Percentiles rank a stretch among this genome's conserved stretches.
phyloP scores from a whole-genome alignment of 371 early-diverging fungal species.

The Lichtheimia ramosa region DNA sequence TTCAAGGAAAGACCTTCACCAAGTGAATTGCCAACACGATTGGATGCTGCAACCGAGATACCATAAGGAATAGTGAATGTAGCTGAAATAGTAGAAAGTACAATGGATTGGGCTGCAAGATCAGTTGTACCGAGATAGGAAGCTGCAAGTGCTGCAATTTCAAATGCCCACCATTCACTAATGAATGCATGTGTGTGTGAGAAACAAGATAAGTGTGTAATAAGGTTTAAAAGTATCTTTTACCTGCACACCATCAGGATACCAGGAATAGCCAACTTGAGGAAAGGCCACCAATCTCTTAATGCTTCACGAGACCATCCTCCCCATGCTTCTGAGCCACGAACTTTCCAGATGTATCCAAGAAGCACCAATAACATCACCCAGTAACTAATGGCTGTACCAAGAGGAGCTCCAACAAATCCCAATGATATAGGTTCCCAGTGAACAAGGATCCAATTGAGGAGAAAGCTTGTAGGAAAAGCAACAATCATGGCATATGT shows the following conservation, averaged over 20 bases:
- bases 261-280: slow-evolving; percentile 56
- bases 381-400: slow-evolving; percentile 68
- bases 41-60: slow-evolving; percentile 69
- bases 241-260: slow-evolving; percentile 55
- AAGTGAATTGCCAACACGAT: slow-evolving; percentile 74
- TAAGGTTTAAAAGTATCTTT: too few species aligned
- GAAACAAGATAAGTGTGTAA: too few species aligned
- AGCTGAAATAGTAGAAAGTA: slow-evolving; percentile 68
- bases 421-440: slow-evolving; percentile 60
- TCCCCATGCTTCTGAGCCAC: slow-evolving; percentile 69
- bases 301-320: slow-evolving; percentile 55
- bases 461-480: slow-evolving; percentile 63
- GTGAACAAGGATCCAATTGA: slow-evolving; percentile 72
- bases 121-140: slow-evolving; percentile 70
- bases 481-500: slow-evolving; percentile 63
- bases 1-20: slow-evolving; percentile 36
- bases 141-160: slow-evolving; percentile 79
- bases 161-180: slow-evolving; percentile 70
- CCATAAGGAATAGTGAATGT: slow-evolving; percentile 72
- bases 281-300: slow-evolving; percentile 60
- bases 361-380: slow-evolving; percentile 58
- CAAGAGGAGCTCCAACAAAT: slow-evolving; percentile 80
- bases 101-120: slow-evolving; percentile 77
- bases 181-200: slow-evolving; percentile 35
- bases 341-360: slow-evolving; percentile 54